A percentile compares a stretch with the other conserved stretches of the same genome.
These are phyloP conservation scores for Salix brachista DNA, from an alignment of 345 rosid genomes.

Conservation along the genomic window DNA sequence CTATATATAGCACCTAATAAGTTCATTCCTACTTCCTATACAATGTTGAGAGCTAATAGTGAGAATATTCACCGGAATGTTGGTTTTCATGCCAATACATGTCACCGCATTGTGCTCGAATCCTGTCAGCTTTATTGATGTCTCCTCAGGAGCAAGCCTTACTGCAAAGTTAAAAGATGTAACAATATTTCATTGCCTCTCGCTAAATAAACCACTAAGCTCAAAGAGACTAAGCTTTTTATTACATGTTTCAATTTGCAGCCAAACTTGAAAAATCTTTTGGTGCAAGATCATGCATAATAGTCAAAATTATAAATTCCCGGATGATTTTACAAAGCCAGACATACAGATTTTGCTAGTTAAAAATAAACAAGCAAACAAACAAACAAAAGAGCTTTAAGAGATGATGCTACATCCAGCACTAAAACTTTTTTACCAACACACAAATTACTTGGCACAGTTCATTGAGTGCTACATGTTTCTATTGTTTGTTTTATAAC, in stretches of 20 bases:
- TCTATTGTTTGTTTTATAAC: background rate
- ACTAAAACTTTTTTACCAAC: background rate
- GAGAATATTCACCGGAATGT: slow-evolving; percentile 51
- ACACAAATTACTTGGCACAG: background rate
- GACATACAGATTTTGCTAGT: background rate
- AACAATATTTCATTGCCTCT: background rate
- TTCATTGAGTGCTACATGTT: background rate
- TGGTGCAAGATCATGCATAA: no score
- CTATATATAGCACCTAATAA: background rate
- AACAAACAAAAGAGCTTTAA: background rate
- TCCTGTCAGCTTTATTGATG: slow-evolving; percentile 58
- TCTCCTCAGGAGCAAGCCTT: slow-evolving; percentile 94
- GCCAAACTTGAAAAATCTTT: background rate
- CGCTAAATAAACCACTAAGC: background rate
- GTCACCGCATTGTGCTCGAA: slow-evolving; percentile 85
- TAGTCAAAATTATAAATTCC: background rate
- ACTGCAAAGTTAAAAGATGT: slow-evolving; percentile 42
- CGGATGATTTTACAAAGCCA: background rate
- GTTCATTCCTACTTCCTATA: background rate
- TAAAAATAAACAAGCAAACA: background rate
- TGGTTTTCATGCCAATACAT: slow-evolving; percentile 76
- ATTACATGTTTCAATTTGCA: background rate
- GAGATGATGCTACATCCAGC: background rate
- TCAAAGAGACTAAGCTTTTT: background rate
- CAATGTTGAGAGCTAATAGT: background rate